Evolutionary conservation across 345 rosid genomes (phyloP), one percentile per base, ranked within the genome.

Genomic region (Lepidium aucheri): DNA sequence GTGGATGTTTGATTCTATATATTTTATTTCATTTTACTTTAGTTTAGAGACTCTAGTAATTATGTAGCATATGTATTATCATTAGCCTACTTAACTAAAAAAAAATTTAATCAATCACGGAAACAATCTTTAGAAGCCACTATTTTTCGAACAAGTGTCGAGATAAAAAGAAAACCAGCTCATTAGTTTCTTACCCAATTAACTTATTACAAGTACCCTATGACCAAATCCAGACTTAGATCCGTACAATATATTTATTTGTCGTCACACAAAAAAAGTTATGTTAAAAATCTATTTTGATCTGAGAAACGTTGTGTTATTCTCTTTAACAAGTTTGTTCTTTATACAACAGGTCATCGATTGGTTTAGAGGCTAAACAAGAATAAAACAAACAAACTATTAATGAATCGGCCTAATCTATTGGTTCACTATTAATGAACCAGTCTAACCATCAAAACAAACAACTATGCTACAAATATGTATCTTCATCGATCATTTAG

Each of bases 181-280:
- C 76, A 59, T 51, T 58, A 12, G 32, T 59, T 51, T 42, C 54
- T 59, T 65, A 65, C 67, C 76, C 76, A 65, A 73, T 73, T 51
- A 66, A 32, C 62, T 42, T 12, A 13, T 59, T 51, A 65, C 76
- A 73, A 50, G 76, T 73, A 65, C 56, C 76, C 62, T 16, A 51
- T 55, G 63, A 49, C 70, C 53, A 72, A 71, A 72, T 46, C 75
- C 59, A 71, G 46, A 65, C 61, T 50, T 65, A 51, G 72, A 65
- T 73, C 72, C 76, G 76, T 73, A 65, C 67, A 3, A 73, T 65
- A 51, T 42, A 34, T 57, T 33, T 58, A 73, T 65, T 65, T 47
- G 64, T 72, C 67, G 51, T 58, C 53, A 65, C 71, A 26, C 28
- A 51, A 22, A 65, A 22, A 65, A 38, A 61, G 45, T 55, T 71